These are phyloP conservation scores for Phascolomyces articulosus DNA, from an alignment of 371 early-diverging fungal species.

Conservation along the genomic window DNA sequence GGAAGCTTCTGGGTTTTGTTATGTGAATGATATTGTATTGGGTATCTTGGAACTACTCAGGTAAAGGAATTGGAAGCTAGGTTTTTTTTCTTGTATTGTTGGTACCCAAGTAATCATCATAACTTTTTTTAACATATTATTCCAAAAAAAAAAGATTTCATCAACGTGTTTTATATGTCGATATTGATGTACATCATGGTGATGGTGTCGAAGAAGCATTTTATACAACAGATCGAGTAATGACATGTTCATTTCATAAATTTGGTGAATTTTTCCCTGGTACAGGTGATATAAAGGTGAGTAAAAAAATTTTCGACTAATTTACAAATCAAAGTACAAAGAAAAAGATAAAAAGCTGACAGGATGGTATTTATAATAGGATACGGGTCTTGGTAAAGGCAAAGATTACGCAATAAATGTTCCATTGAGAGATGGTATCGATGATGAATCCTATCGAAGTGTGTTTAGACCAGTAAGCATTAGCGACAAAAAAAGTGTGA, in stretches of 20 bases:
- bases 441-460: conserved; percentile 82
- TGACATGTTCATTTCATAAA: conserved; percentile 97
- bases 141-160: conserved; percentile 50
- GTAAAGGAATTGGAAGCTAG: not conserved
- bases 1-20: conserved; percentile 97
- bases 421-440: conserved; percentile 94
- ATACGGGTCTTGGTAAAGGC: conserved; percentile 75
- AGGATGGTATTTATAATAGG: conserved; percentile 26
- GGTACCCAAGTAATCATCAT: not conserved
- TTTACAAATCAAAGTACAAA: not conserved
- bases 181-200: conserved; percentile 98
- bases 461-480: conserved; percentile 79
- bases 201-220: conserved; percentile 99
- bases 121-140: not conserved
- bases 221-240: conserved; percentile 95
- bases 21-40: conserved; percentile 96
- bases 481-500: too few relatives aligned
- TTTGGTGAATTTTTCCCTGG: conserved; percentile 98
- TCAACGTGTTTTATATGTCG: conserved; percentile 93
- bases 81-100: not conserved
- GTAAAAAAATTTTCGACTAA: not conserved
- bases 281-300: conserved; percentile 66
- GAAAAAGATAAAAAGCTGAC: not conserved
- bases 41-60: conserved; percentile 91
- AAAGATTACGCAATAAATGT: conserved; percentile 88